Conservation (phyloP, 164 flowering plant genomes). For the Vitis rupestris region DNA sequence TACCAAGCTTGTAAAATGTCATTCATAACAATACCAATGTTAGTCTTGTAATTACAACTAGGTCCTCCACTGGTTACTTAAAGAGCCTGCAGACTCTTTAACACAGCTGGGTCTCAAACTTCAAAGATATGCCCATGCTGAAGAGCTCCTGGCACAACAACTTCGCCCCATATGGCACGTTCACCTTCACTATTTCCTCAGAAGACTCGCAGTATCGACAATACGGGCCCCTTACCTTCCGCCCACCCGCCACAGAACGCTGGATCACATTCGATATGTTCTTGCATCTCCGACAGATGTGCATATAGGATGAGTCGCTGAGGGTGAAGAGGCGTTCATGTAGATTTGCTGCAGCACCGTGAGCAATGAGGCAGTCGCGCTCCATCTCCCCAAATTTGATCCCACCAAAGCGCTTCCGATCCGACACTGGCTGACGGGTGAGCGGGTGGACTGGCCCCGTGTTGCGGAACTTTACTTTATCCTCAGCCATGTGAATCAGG, state of each 20-base stretch:
- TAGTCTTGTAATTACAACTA: too few species aligned
- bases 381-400: conserved; percentile 99
- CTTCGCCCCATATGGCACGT: conserved; percentile 94
- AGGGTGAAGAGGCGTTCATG: conserved; percentile 89
- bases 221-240: conserved; percentile 75
- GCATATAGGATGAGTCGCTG: conserved; percentile 88
- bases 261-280: conserved; percentile 67
- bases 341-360: conserved; percentile 90
- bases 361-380: conserved; percentile 91
- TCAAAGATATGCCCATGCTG: conserved; percentile 84
- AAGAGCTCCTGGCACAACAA: conserved; percentile 85
- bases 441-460: conserved; percentile 97
- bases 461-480: conserved; percentile 92
- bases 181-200: conserved; percentile 64
- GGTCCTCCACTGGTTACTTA: too few species aligned
- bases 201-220: conserved; percentile 72
- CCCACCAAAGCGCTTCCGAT: conserved; percentile 91
- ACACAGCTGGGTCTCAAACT: conserved; percentile 65
- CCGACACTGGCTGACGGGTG: conserved; percentile 92
- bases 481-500: conserved; percentile 90
- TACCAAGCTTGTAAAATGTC: too few species aligned
- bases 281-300: conserved; percentile 62
- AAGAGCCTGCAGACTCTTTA: conserved; percentile 8
- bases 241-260: conserved; percentile 54
- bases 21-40: too few species aligned